Percentiles rank a stretch among this genome's conserved stretches.
Evolutionary conservation across 129 eudicot species (phyloP).

Genomic region (Smallanthus sonchifolius): DNA sequence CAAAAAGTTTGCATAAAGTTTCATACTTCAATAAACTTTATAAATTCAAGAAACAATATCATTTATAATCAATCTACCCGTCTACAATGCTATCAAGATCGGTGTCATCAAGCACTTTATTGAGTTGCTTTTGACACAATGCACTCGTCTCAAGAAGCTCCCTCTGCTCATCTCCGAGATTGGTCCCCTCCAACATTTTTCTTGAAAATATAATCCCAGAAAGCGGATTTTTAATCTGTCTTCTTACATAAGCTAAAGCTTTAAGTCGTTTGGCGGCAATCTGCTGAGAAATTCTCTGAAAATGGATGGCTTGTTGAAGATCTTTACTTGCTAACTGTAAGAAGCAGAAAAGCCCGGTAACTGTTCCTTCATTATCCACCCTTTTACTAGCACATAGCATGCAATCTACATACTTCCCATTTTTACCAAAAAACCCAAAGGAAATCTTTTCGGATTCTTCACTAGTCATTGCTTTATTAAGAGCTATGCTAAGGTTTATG

Average conservation of each 20-base stretch:
- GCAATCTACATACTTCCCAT: slow-evolving; percentile 70
- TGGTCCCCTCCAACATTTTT: slow-evolving; percentile 69
- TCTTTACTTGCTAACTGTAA: slow-evolving; percentile 89
- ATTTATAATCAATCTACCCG: slow-evolving; percentile 41
- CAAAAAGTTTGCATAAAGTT: not conserved
- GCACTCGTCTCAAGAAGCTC: slow-evolving; percentile 51
- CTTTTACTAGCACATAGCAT: slow-evolving; percentile 72
- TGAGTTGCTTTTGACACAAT: slow-evolving; percentile 84
- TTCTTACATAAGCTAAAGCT: slow-evolving; percentile 66
- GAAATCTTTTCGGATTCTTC: slow-evolving; percentile 63
- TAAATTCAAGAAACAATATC: not conserved
- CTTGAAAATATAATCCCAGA: slow-evolving; percentile 71
- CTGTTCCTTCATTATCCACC: slow-evolving; percentile 61
- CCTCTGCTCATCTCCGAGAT: slow-evolving; percentile 67
- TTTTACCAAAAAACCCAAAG: slow-evolving; percentile 62
- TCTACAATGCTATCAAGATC: slow-evolving; percentile 84
- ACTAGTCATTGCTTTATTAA: slow-evolving; percentile 77
- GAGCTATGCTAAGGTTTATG: slow-evolving; percentile 64
- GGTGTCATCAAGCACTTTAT: slow-evolving; percentile 82
- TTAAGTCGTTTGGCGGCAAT: slow-evolving; percentile 69
- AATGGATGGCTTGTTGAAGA: slow-evolving; percentile 83
- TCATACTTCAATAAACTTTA: not conserved
- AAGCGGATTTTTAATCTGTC: slow-evolving; percentile 82
- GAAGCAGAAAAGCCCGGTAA: slow-evolving; percentile 87
- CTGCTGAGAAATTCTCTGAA: slow-evolving; percentile 73